These are phyloP conservation scores for Alnus glutinosa DNA, from an alignment of 306 rosid species.

Conservation along the genomic window DNA sequence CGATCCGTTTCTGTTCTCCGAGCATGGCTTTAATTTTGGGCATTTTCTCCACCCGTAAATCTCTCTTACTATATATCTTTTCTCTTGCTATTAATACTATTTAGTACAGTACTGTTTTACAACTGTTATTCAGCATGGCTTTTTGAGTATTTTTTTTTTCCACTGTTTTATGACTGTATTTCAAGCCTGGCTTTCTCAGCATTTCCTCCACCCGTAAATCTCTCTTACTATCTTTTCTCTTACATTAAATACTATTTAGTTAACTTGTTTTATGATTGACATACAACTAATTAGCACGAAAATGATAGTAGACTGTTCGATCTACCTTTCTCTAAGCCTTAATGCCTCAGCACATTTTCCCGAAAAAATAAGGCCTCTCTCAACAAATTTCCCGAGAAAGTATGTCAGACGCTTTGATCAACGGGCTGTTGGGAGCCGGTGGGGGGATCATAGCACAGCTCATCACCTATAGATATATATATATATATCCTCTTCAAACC, in stretches of 20 bases:
- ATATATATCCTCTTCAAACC: constrained; percentile 98
- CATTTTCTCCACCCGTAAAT: constrained; percentile 96
- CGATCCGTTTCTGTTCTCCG: too few species aligned
- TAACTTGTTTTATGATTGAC: too few species aligned
- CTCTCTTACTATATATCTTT: constrained; percentile 11
- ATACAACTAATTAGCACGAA: too few species aligned
- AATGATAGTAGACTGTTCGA: not conserved
- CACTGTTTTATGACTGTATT: too few species aligned
- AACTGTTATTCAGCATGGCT: too few species aligned
- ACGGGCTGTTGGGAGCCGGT: constrained; percentile 94
- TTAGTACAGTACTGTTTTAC: too few species aligned
- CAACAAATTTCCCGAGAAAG: constrained; percentile 22
- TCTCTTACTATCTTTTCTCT: too few species aligned
- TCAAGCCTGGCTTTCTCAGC: too few species aligned
- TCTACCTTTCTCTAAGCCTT: not conserved
- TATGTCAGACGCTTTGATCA: constrained; percentile 97
- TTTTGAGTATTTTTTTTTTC: too few species aligned
- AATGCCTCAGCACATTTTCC: not conserved
- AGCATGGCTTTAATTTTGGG: constrained; percentile 96
- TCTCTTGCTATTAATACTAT: too few species aligned
- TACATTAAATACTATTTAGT: too few species aligned
- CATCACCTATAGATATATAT: constrained; percentile 87
- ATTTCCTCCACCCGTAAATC: too few species aligned
- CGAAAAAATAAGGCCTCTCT: constrained; percentile 15
- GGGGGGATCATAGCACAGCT: constrained; percentile 99